Evolutionary conservation across 108 stramenopile species (phyloP).

Genomic region (Pelagomonas calceolata): DNA sequence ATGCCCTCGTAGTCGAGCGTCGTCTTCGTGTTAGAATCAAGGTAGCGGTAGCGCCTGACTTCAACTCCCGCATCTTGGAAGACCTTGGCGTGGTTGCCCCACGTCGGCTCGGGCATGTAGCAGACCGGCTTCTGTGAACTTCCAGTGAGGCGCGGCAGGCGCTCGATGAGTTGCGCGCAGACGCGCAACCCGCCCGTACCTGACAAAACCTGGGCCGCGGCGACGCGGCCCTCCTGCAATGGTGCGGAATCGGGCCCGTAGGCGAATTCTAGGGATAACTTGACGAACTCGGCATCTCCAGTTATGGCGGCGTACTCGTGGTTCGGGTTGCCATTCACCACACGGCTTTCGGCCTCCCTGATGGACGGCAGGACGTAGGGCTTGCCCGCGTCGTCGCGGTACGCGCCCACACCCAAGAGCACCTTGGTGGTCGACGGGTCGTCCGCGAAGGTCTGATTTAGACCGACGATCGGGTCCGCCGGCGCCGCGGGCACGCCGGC

Average conservation of each 20-base stretch:
- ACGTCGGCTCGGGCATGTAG: slow-evolving; percentile 85
- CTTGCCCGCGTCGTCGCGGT: slow-evolving; percentile 75
- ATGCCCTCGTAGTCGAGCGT: slow-evolving; percentile 71
- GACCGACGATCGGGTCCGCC: not conserved
- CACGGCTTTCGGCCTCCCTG: slow-evolving; percentile 65
- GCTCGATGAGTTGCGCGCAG: slow-evolving; percentile 66
- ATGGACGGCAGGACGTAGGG: slow-evolving; percentile 86
- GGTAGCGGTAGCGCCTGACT: slow-evolving; percentile 76
- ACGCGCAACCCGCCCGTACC: slow-evolving; percentile 95
- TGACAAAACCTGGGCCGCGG: slow-evolving; percentile 71
- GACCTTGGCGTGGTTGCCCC: slow-evolving; percentile 95
- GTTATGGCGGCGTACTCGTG: slow-evolving; percentile 66
- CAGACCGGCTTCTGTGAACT: slow-evolving; percentile 28
- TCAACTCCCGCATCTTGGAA: slow-evolving; percentile 73
- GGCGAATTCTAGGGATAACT: slow-evolving; percentile 73
- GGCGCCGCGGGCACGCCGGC: not conserved
- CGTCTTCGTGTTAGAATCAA: slow-evolving; percentile 61
- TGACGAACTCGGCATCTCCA: slow-evolving; percentile 69
- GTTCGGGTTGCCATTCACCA: slow-evolving; percentile 24
- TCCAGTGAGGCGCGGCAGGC: slow-evolving; percentile 36
- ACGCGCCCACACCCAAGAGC: slow-evolving; percentile 87
- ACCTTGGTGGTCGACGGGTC: slow-evolving; percentile 20
- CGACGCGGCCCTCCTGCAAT: slow-evolving; percentile 52
- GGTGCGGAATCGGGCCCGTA: slow-evolving; percentile 68
- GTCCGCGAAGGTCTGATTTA: not conserved